Percentiles rank a stretch among this genome's conserved stretches.
Evolutionary conservation across 2,329 filamentous ascomycete species (phyloP).

Genomic region (Verticillium albo-atrum): DNA sequence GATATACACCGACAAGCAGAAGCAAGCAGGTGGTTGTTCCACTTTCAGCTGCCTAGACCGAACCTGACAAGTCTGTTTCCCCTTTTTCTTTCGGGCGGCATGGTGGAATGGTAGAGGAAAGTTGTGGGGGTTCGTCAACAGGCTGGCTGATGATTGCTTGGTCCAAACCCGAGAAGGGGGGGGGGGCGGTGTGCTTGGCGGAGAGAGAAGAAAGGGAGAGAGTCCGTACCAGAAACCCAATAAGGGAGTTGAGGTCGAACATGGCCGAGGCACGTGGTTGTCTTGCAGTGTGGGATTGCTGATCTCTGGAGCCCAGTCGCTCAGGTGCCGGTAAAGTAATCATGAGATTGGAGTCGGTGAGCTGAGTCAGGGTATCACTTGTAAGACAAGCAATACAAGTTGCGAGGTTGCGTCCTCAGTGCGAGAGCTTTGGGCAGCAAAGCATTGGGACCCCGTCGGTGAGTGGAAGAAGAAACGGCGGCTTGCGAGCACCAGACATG

Average conservation of each 20-base stretch:
- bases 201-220: neutral
- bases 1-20: neutral
- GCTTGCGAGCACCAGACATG: neutral
- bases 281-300: neutral
- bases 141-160: neutral
- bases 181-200: neutral
- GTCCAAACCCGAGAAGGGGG: neutral
- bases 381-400: neutral
- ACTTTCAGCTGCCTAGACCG: neutral
- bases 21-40: neutral
- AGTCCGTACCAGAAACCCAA: neutral
- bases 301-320: neutral
- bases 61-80: neutral
- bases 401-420: neutral
- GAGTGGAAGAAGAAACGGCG: neutral
- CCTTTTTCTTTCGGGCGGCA: neutral
- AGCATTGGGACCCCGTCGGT: neutral
- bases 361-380: neutral
- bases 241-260: neutral
- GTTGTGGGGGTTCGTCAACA: neutral
- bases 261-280: neutral
- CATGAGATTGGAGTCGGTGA: neutral
- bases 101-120: neutral
- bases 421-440: neutral
- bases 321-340: neutral